phyloP scores from a whole-genome alignment of 2,329 filamentous ascomycete species.

The Tricladium varicosporioides region DNA sequence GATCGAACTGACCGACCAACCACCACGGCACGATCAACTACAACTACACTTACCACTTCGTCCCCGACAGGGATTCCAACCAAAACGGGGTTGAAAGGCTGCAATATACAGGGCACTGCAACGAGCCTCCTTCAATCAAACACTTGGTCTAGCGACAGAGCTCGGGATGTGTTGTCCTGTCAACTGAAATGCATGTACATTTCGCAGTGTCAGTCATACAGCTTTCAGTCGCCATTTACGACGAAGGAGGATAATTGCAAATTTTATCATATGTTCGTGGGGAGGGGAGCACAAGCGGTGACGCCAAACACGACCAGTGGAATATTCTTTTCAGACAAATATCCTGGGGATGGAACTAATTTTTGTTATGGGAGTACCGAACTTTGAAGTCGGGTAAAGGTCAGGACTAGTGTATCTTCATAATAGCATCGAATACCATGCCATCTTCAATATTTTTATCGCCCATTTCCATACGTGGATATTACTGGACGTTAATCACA shows the following conservation, averaged over 20 bases:
- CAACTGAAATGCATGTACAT: constrained; percentile 16
- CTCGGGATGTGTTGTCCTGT: constrained; percentile 10
- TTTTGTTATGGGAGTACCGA: constrained; percentile 13
- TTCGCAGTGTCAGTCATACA: constrained; percentile 14
- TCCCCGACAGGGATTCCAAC: constrained; percentile 6
- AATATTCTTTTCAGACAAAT: constrained; percentile 22
- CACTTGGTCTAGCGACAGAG: constrained; percentile 1
- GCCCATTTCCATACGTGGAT: too few species aligned
- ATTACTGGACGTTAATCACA: too few species aligned
- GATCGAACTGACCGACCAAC: not conserved
- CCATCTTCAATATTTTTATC: too few species aligned
- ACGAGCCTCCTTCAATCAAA: constrained; percentile 2
- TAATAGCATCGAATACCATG: too few species aligned
- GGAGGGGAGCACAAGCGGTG: constrained; percentile 7
- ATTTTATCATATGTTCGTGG: constrained; percentile 13
- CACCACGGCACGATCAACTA: not conserved
- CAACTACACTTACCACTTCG: not conserved
- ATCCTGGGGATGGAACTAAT: constrained; percentile 18
- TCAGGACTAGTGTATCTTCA: too few species aligned
- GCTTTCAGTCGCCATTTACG: constrained; percentile 4
- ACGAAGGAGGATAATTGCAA: constrained; percentile 11
- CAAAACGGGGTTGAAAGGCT: constrained; percentile 12
- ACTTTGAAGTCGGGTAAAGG: not conserved
- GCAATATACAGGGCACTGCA: constrained; percentile 14
- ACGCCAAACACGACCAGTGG: constrained; percentile 10